Evolutionary conservation across 805 yeast genomes (phyloP).

Genomic region (Cyberlindnera lachancei): DNA sequence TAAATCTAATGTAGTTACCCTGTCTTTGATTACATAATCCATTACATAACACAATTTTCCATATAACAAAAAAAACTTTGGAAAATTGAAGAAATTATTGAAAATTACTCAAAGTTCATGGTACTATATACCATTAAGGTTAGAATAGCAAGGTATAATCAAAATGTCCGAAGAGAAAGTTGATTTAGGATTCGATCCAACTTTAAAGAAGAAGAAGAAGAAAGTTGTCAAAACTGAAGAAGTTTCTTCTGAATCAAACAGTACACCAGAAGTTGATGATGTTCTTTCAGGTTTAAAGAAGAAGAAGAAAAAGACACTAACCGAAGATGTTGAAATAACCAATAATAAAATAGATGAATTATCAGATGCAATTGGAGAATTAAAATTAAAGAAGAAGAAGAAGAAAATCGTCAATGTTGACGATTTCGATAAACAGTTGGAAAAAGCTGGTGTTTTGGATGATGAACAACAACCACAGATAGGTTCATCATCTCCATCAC

Average conservation of each 20-base stretch:
- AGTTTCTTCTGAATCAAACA: slow-evolving; percentile 26
- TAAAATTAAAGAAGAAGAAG: slow-evolving; percentile 83
- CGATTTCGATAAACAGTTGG: slow-evolving; percentile 85
- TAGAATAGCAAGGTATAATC: too few species aligned
- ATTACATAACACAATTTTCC: background rate
- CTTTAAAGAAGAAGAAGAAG: slow-evolving; percentile 77
- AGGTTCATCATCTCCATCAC: slow-evolving; percentile 16
- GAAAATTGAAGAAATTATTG: background rate
- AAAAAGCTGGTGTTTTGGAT: slow-evolving; percentile 79
- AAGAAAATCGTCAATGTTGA: slow-evolving; percentile 52
- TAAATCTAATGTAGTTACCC: too few species aligned
- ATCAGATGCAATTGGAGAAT: slow-evolving; percentile 59
- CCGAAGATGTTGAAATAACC: slow-evolving; percentile 27
- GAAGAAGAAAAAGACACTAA: slow-evolving; percentile 68
- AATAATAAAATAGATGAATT: slow-evolving; percentile 31
- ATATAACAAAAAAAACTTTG: too few species aligned
- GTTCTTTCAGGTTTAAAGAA: slow-evolving; percentile 76
- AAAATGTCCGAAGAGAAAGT: slow-evolving; percentile 10
- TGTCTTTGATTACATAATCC: too few species aligned
- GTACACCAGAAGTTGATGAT: slow-evolving; percentile 42
- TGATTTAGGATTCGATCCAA: slow-evolving; percentile 59
- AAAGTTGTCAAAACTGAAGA: slow-evolving; percentile 38
- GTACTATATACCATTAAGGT: too few species aligned
- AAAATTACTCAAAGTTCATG: too few species aligned
- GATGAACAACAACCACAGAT: slow-evolving; percentile 16